Conservation (phyloP, 1,284 basidiomycete genomes). For the Papiliotrema terrestris region DNA sequence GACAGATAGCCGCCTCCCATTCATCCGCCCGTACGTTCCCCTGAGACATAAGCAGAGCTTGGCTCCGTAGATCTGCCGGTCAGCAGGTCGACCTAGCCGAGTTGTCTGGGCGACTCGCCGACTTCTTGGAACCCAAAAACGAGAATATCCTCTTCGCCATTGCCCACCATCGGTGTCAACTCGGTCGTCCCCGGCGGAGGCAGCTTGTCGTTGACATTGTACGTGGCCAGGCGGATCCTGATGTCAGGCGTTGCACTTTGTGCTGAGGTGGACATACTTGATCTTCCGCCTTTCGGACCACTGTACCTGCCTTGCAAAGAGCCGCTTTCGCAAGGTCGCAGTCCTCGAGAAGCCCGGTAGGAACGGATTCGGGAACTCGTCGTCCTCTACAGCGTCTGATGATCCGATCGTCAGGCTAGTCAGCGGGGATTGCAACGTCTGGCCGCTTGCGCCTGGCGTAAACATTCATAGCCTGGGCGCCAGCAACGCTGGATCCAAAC, state of each 20-base stretch:
- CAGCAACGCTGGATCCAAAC: too few species aligned
- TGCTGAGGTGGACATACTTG: conserved; percentile 5
- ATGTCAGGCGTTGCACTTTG: neutral
- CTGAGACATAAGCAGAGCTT: conserved; percentile 38
- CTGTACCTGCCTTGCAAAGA: conserved; percentile 26
- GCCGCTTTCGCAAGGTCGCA: conserved; percentile 28
- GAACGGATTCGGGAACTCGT: conserved; percentile 32
- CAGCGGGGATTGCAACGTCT: neutral
- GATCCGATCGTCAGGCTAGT: neutral
- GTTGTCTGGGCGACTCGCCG: conserved; percentile 16
- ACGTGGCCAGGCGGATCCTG: conserved; percentile 39
- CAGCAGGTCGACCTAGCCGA: too few species aligned
- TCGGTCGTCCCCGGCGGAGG: conserved; percentile 41
- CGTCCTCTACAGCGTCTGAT: conserved; percentile 5
- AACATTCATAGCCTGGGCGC: neutral
- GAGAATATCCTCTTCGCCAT: conserved; percentile 38
- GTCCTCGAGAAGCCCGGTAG: conserved; percentile 26
- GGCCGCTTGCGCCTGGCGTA: neutral
- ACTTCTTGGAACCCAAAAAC: conserved; percentile 45
- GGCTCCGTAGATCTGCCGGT: conserved; percentile 30
- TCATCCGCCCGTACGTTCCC: conserved; percentile 51
- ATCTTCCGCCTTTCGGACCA: conserved; percentile 26
- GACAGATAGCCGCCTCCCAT: conserved; percentile 55
- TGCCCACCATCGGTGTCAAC: conserved; percentile 28
- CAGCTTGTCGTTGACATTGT: conserved; percentile 44